Evolutionary conservation across 2,329 filamentous ascomycete genomes (phyloP).

Genomic region (Paraphaeosphaeria minitans): DNA sequence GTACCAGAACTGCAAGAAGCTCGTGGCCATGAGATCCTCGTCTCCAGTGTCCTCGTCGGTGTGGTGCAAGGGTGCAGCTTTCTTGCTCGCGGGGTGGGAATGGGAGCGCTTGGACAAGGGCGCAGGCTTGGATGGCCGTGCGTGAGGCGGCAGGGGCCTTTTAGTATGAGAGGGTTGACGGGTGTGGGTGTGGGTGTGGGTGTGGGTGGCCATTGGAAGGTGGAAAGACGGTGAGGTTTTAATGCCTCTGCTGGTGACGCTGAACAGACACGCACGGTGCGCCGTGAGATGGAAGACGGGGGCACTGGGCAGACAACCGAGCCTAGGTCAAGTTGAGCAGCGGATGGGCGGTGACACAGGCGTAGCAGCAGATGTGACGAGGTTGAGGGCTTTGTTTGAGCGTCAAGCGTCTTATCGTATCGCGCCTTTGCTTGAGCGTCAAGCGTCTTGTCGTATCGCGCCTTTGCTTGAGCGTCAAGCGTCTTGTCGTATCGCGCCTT

Average conservation of each 20-base stretch:
- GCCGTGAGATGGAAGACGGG: constrained; percentile 25
- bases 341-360: constrained; percentile 47
- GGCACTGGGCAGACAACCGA: constrained; percentile 16
- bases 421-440: too few species aligned
- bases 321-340: constrained; percentile 30
- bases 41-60: constrained; percentile 47
- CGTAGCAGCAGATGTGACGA: constrained; percentile 39
- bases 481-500: too few species aligned
- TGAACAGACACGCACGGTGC: constrained; percentile 37
- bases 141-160: constrained; percentile 42
- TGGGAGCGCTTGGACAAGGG: constrained; percentile 41
- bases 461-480: too few species aligned
- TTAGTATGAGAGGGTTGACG: constrained; percentile 43
- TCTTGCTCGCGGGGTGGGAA: constrained; percentile 39
- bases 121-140: constrained; percentile 40
- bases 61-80: constrained; percentile 23
- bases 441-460: too few species aligned
- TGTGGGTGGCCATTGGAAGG: constrained; percentile 42
- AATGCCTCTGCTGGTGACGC: constrained; percentile 36
- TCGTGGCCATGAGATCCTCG: constrained; percentile 57
- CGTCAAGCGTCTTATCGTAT: constrained; percentile 47
- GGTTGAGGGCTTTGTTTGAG: constrained; percentile 43
- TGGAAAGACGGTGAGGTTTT: constrained; percentile 44
- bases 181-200: constrained; percentile 44
- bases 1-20: constrained; percentile 60